Percentiles rank a stretch among this genome's conserved stretches.
phyloP scores from a whole-genome alignment of 1,284 basidiomycete species.

The Cutaneotrichosporon daszewskae region DNA sequence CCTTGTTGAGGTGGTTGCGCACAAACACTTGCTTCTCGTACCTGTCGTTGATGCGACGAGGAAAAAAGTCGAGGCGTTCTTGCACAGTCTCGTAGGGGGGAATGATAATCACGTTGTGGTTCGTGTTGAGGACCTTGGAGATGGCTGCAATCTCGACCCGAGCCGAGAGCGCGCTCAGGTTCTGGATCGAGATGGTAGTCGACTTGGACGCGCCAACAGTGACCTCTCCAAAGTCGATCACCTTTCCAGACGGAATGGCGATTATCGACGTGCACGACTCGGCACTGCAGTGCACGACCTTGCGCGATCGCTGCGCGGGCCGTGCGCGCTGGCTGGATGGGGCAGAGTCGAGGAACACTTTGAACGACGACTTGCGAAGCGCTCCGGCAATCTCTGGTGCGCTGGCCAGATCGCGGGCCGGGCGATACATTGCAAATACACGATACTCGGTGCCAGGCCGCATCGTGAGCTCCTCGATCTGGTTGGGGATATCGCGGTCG shows the following conservation, averaged over 20 bases:
- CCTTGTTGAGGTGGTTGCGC: constrained; percentile 39
- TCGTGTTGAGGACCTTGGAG: constrained; percentile 51
- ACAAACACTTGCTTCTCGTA: constrained; percentile 53
- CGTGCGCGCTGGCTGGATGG: constrained; percentile 21
- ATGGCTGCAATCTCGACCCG: constrained; percentile 52
- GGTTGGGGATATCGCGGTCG: constrained; percentile 37
- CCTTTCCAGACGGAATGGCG: constrained; percentile 37
- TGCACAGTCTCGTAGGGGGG: constrained; percentile 49
- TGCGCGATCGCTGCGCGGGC: constrained; percentile 12
- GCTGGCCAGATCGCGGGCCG: constrained; percentile 36
- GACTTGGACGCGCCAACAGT: constrained; percentile 50
- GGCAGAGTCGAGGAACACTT: constrained; percentile 49
- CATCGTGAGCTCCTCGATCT: constrained; percentile 52
- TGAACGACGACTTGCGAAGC: constrained; percentile 46
- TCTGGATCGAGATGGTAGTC: constrained; percentile 46
- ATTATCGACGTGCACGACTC: constrained; percentile 52
- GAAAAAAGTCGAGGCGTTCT: constrained; percentile 52
- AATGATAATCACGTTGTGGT: constrained; percentile 50
- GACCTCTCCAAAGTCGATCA: constrained; percentile 52
- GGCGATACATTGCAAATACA: constrained; percentile 50
- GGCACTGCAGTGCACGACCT: constrained; percentile 38
- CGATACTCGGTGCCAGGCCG: constrained; percentile 51
- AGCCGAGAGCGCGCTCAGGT: constrained; percentile 49
- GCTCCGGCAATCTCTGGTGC: constrained; percentile 41
- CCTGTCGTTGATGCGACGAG: constrained; percentile 50